Conservation (phyloP, 139 green algal genomes). For the Ettlia oleoabundans region DNA sequence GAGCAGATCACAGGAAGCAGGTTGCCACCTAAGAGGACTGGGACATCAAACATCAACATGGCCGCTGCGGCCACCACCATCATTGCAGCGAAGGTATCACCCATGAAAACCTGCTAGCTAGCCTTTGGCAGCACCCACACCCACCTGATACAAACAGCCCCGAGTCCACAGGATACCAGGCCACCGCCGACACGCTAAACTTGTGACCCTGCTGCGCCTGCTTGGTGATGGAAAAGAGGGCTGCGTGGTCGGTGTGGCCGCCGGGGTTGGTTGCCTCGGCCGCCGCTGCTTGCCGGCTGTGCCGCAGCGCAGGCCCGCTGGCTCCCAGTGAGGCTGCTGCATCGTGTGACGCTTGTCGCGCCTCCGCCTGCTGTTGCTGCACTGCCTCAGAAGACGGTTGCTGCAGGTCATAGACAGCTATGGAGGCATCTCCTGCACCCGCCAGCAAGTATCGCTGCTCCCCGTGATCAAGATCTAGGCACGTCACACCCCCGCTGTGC, state of each 20-base stretch:
- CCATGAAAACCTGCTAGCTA: background rate
- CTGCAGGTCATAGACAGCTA: constrained; percentile 69
- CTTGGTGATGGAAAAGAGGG: constrained; percentile 22
- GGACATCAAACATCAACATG: no score
- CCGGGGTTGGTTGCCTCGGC: background rate
- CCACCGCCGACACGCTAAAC: constrained; percentile 55
- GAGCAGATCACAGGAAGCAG: no score
- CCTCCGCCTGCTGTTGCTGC: background rate
- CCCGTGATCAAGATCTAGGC: constrained; percentile 67
- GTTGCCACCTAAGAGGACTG: no score
- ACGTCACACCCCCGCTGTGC: constrained; percentile 54
- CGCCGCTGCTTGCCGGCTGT: background rate
- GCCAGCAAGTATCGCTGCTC: constrained; percentile 79
- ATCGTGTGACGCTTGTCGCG: background rate
- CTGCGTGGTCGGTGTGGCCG: constrained; percentile 20
- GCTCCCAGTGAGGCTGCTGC: background rate
- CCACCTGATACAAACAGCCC: constrained; percentile 77
- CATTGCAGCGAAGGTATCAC: background rate
- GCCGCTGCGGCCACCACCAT: no score
- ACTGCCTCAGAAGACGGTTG: background rate
- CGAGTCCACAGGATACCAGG: constrained; percentile 90
- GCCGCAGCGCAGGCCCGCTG: background rate
- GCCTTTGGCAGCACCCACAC: background rate
- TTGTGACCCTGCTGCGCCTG: constrained; percentile 41
- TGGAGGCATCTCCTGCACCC: constrained; percentile 42